Evolutionary conservation across 2,329 filamentous ascomycete genomes (phyloP).

Genomic region (Claviceps sp.): DNA sequence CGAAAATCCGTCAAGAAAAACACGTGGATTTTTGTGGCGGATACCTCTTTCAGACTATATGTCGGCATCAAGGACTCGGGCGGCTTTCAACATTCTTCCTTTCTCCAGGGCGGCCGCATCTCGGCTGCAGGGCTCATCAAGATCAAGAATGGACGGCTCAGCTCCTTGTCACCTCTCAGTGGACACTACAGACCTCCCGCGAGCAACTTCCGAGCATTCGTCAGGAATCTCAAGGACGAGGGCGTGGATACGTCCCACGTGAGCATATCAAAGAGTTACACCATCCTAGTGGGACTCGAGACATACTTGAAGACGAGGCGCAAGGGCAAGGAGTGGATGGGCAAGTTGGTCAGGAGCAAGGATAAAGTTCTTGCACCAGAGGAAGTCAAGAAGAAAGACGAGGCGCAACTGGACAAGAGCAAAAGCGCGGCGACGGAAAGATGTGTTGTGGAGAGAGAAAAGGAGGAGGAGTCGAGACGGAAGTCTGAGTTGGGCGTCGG

Average conservation of each 20-base stretch:
- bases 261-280: conserved; percentile 69
- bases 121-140: conserved; percentile 74
- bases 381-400: conserved; percentile 40
- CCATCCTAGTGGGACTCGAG: conserved; percentile 71
- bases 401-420: conserved; percentile 46
- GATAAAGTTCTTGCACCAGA: conserved; percentile 50
- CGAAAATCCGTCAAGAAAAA: conserved; percentile 71
- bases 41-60: conserved; percentile 74
- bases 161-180: conserved; percentile 54
- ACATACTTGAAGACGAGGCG: conserved; percentile 57
- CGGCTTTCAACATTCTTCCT: conserved; percentile 82
- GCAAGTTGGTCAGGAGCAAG: conserved; percentile 37
- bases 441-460: conserved; percentile 26
- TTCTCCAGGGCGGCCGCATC: conserved; percentile 71
- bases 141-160: conserved; percentile 67
- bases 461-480: conserved; percentile 17
- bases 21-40: conserved; percentile 88
- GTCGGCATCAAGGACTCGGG: conserved; percentile 83
- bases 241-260: conserved; percentile 71
- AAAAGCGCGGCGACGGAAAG: conserved; percentile 42
- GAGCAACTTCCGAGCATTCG: conserved; percentile 70
- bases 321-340: conserved; percentile 43
- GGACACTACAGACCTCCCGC: conserved; percentile 81
- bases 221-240: conserved; percentile 55
- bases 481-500: conserved; percentile 24